Evolutionary conservation across 305 asterid genomes (phyloP).

Genomic region (Solanum hybrid): DNA sequence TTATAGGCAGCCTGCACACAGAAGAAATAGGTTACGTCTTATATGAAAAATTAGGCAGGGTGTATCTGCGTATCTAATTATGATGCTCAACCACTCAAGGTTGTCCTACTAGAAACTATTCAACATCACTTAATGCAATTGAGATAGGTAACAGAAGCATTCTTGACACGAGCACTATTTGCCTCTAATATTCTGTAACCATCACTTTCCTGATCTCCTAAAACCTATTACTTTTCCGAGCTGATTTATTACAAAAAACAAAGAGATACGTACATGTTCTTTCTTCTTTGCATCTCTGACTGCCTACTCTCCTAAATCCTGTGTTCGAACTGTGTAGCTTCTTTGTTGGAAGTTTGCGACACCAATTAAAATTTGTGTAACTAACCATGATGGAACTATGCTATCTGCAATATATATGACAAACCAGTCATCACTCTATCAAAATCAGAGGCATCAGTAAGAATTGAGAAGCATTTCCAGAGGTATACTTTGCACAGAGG

Average conservation of each 20-base stretch:
- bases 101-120: not conserved
- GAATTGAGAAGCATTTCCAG: constrained; percentile 2
- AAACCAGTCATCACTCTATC: constrained; percentile 4
- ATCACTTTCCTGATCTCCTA: not conserved
- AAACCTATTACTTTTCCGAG: not conserved
- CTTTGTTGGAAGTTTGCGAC: constrained; percentile 61
- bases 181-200: not conserved
- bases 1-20: constrained; percentile 51
- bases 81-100: not conserved
- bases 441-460: not conserved
- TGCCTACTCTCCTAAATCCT: constrained; percentile 66
- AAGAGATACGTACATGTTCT: constrained; percentile 33
- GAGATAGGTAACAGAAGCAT: not conserved
- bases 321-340: constrained; percentile 57
- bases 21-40: not conserved
- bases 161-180: not conserved
- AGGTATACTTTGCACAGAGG: constrained; percentile 75
- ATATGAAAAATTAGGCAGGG: not conserved
- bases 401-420: constrained; percentile 68
- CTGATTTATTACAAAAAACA: constrained; percentile 2
- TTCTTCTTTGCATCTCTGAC: constrained; percentile 63
- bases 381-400: constrained; percentile 60
- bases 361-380: constrained; percentile 53
- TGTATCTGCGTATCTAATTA: not conserved
- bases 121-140: not conserved